These are phyloP conservation scores for Dactylellina cionopaga DNA, from an alignment of 2,329 filamentous ascomycete species.

Conservation along the genomic window DNA sequence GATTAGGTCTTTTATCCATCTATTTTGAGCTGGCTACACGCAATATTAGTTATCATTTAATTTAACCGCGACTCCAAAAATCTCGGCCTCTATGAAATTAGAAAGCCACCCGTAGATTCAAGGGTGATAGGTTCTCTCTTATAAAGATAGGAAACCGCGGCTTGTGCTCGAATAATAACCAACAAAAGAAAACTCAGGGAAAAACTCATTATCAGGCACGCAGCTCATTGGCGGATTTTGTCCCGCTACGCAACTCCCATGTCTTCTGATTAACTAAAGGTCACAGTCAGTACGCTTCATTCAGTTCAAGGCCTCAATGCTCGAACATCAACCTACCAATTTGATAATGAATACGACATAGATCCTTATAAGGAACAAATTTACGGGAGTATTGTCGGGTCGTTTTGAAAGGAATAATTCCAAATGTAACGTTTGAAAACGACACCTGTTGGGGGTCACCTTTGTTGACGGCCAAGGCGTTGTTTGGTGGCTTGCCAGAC, in stretches of 20 bases:
- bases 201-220: neutral
- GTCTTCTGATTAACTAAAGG: conserved; percentile 17
- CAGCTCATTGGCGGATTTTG: neutral
- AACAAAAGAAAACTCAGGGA: neutral
- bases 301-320: neutral
- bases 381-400: conserved; percentile 26
- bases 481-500: neutral
- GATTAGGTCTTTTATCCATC: too few relatives aligned
- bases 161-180: neutral
- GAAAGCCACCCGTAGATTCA: too few relatives aligned
- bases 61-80: too few relatives aligned
- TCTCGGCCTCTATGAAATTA: too few relatives aligned
- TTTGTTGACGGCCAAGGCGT: conserved; percentile 9
- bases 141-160: too few relatives aligned
- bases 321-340: conserved; percentile 24
- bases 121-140: too few relatives aligned
- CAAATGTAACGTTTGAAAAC: conserved; percentile 27
- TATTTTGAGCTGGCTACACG: too few relatives aligned
- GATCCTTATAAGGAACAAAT: conserved; percentile 37
- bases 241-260: conserved; percentile 16
- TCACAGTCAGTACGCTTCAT: neutral
- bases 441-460: conserved; percentile 29
- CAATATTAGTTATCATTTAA: too few relatives aligned
- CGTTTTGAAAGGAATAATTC: conserved; percentile 33
- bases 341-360: conserved; percentile 43